Percentiles rank a stretch among this genome's conserved stretches.
Evolutionary conservation across 345 rosid species (phyloP).

Genomic region (Gossypium turneri): DNA sequence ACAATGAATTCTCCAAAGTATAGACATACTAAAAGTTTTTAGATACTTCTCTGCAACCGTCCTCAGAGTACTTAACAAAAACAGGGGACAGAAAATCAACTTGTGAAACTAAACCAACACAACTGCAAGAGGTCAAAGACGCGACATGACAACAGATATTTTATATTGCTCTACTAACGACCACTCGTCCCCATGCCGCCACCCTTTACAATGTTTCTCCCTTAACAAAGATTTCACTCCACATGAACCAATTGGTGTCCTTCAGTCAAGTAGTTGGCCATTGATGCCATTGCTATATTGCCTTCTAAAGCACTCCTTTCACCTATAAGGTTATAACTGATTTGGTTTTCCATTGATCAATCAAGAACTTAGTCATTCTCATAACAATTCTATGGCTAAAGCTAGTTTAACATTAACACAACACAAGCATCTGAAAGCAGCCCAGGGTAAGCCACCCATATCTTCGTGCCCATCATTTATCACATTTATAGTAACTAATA

Average conservation of each 20-base stretch:
- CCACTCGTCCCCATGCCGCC: background rate
- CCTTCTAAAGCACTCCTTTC: background rate
- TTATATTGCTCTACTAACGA: background rate
- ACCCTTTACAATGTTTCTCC: background rate
- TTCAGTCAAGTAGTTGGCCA: background rate
- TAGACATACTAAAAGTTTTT: background rate
- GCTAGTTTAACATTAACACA: background rate
- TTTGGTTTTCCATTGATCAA: background rate
- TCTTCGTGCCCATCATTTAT: background rate
- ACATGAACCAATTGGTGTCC: background rate
- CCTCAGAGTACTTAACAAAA: background rate
- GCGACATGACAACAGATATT: background rate
- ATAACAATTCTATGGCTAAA: background rate
- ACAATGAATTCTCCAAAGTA: background rate
- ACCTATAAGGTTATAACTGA: background rate
- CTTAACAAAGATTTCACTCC: background rate
- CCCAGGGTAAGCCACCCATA: background rate
- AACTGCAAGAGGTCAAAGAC: background rate
- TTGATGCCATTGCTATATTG: background rate
- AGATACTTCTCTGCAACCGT: background rate
- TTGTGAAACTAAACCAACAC: background rate
- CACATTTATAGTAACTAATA: background rate
- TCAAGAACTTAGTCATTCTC: background rate
- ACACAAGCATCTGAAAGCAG: background rate
- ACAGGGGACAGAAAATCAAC: background rate